Conservation (phyloP, 352 stramenopile genomes). For the Phytophthora uliginosa region DNA sequence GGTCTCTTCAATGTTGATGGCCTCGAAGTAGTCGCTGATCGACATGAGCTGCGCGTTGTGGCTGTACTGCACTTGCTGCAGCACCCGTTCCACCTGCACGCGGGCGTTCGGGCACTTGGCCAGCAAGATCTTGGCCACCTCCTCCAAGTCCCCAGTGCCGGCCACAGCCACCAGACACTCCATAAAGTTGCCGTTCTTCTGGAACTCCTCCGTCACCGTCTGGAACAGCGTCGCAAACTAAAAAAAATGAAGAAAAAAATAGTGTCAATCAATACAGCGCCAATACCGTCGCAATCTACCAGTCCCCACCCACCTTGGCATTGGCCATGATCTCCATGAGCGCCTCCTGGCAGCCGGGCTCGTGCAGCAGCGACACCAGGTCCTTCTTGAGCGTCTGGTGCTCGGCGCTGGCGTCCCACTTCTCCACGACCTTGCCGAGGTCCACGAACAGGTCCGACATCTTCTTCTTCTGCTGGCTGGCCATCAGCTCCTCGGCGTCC, state of each 20-base stretch:
- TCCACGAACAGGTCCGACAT: constrained; percentile 81
- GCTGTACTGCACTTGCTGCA: constrained; percentile 77
- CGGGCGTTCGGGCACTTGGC: constrained; percentile 79
- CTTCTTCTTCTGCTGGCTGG: constrained; percentile 69
- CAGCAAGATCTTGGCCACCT: constrained; percentile 80
- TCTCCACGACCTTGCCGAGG: constrained; percentile 79
- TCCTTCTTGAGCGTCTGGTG: constrained; percentile 78
- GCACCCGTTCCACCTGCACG: constrained; percentile 78
- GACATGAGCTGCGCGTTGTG: constrained; percentile 80
- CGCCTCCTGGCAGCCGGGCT: constrained; percentile 77
- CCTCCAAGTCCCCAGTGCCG: constrained; percentile 63
- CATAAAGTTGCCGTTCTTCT: constrained; percentile 64
- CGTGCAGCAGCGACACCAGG: constrained; percentile 76
- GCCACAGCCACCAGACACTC: constrained; percentile 63
- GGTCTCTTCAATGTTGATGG: constrained; percentile 74
- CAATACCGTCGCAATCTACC: not conserved
- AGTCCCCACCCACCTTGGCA: constrained; percentile 37
- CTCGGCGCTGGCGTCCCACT: constrained; percentile 69
- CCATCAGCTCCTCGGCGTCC: constrained; percentile 57
- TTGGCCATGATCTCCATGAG: constrained; percentile 82
- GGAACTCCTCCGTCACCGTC: constrained; percentile 70
- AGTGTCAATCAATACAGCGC: not conserved
- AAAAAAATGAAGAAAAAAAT: constrained; percentile 5
- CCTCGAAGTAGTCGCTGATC: constrained; percentile 78
- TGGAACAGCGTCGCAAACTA: constrained; percentile 74